Evolutionary conservation across 2,329 filamentous ascomycete species (phyloP).

Genomic region (Colletotrichum melonis): DNA sequence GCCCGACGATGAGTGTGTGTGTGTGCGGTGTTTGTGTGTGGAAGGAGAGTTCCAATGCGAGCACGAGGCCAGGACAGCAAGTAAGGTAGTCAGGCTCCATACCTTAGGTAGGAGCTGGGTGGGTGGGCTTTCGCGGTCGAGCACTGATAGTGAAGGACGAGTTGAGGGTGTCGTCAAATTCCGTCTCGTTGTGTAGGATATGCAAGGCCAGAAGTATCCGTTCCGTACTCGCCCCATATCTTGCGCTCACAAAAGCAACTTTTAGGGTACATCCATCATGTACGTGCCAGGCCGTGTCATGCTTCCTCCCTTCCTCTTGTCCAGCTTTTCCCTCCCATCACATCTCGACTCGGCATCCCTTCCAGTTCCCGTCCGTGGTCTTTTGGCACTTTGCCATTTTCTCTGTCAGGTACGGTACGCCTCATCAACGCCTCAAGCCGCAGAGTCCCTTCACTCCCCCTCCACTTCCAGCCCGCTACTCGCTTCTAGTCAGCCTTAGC

Average conservation of each 20-base stretch:
- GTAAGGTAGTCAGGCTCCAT: neutral
- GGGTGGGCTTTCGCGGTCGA: neutral
- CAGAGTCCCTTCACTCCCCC: slow-evolving; percentile 2
- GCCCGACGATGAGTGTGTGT: neutral
- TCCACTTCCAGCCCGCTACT: slow-evolving; percentile 14
- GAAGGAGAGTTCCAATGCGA: neutral
- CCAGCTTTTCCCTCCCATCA: slow-evolving; percentile 17
- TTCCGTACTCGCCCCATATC: neutral
- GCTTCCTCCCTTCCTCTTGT: slow-evolving; percentile 19
- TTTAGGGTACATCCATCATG: slow-evolving; percentile 1
- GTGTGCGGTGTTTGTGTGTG: neutral
- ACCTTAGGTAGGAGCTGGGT: neutral
- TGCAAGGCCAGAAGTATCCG: neutral
- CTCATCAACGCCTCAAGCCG: slow-evolving; percentile 28
- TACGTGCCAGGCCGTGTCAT: slow-evolving; percentile 23
- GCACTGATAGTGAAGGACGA: neutral
- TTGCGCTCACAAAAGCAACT: neutral
- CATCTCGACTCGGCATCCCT: slow-evolving; percentile 23
- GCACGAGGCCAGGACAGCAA: neutral
- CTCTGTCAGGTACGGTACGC: slow-evolving; percentile 33
- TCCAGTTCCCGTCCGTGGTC: slow-evolving; percentile 25
- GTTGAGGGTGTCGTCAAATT: neutral
- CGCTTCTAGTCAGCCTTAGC: slow-evolving; percentile 19
- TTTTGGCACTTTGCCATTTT: slow-evolving; percentile 23
- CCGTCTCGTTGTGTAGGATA: neutral